Evolutionary conservation across 306 rosid species (phyloP).

Genomic region (Malus sieversii): DNA sequence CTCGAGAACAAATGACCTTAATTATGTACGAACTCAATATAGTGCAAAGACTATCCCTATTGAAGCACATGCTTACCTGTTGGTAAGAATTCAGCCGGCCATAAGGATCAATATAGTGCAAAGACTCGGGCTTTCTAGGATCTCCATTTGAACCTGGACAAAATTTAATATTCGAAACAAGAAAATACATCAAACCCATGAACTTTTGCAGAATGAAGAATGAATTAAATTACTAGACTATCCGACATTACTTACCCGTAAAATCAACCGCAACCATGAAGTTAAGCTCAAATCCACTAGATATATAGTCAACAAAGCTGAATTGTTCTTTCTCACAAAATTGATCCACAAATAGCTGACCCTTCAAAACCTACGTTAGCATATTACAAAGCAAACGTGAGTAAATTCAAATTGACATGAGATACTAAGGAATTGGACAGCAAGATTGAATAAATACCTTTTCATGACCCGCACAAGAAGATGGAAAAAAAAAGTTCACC

Average conservation of each 20-base stretch:
- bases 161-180: conserved; percentile 8
- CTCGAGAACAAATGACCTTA: background rate
- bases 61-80: conserved; percentile 35
- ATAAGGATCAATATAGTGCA: conserved; percentile 53
- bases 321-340: conserved; percentile 54
- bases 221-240: background rate
- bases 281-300: conserved; percentile 80
- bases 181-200: background rate
- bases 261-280: conserved; percentile 93
- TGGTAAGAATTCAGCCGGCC: conserved; percentile 77
- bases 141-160: conserved; percentile 78
- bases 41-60: background rate
- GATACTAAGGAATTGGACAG: background rate
- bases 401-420: conserved; percentile 20
- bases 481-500: conserved; percentile 40
- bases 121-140: conserved; percentile 49
- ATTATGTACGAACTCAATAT: background rate
- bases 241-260: conserved; percentile 42
- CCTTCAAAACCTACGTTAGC: conserved; percentile 48
- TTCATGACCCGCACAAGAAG: conserved; percentile 33
- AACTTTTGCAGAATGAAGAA: background rate
- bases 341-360: conserved; percentile 73
- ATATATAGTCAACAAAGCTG: conserved; percentile 82
- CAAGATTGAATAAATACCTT: conserved; percentile 40
- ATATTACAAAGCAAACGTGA: conserved; percentile 7